Evolutionary conservation across 352 stramenopile species (phyloP).

Genomic region (Plasmopara muralis): DNA sequence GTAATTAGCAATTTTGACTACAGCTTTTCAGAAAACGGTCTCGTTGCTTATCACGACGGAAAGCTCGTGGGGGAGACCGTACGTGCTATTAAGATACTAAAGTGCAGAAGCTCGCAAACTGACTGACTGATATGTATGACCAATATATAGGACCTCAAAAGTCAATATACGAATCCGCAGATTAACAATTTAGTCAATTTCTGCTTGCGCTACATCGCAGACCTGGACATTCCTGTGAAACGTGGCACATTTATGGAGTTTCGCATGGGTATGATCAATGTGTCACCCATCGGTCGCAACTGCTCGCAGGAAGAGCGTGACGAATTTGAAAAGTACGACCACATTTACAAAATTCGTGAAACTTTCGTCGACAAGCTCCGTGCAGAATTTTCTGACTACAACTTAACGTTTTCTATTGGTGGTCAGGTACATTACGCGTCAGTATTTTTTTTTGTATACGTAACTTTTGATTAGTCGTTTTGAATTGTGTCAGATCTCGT

Average conservation of each 20-base stretch:
- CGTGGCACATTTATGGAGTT: conserved; percentile 99
- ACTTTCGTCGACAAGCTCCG: conserved; percentile 95
- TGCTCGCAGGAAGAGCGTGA: conserved; percentile 97
- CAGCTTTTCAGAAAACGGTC: conserved; percentile 98
- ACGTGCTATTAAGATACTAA: not conserved
- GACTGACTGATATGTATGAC: no score
- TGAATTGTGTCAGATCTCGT: conserved; percentile 85
- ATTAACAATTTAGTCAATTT: conserved; percentile 98
- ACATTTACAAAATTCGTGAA: conserved; percentile 89
- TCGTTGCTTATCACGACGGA: conserved; percentile 96
- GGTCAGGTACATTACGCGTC: conserved; percentile 60
- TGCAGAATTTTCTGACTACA: conserved; percentile 90
- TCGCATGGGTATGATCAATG: conserved; percentile 98
- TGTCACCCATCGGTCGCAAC: conserved; percentile 97
- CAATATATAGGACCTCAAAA: conserved; percentile 82
- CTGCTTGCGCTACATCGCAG: conserved; percentile 90
- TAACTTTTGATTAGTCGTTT: no score
- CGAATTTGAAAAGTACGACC: conserved; percentile 97
- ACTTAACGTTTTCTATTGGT: conserved; percentile 97
- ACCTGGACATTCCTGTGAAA: conserved; percentile 97
- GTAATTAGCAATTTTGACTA: conserved; percentile 96
- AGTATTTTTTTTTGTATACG: no score
- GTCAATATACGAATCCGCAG: conserved; percentile 95
- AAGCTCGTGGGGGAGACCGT: conserved; percentile 87
- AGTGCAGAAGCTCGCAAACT: no score